Evolutionary conservation across 2,329 filamentous ascomycete genomes (phyloP), one percentile per base, ranked within the genome.

Genomic region (Colletotrichum falcatum): DNA sequence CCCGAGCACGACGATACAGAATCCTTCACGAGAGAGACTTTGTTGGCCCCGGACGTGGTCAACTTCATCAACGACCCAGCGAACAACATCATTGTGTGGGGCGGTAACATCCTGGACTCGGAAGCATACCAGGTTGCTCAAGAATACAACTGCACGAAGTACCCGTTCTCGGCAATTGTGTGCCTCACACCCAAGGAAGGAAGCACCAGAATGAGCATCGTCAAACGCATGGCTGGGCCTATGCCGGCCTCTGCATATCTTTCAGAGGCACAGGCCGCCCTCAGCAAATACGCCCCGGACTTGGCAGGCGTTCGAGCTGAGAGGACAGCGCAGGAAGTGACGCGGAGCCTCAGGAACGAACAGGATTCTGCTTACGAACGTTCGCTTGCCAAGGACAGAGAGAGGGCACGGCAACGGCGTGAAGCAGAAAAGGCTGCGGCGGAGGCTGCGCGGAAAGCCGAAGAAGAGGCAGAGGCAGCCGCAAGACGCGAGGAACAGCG

Each of bases 331-430:
- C 93, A 97, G 74, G 90, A 97, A 78, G 90, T 94, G 2, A 89
- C 92, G n/a, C 88, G 95, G 55, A 93, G 84, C 75, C 84, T 99
- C 42, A 89, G 95, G n/a, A 89, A 92, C 71, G 90, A 97, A 79
- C 96, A 99, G 79, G 94, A 98, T 78, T 92, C 90, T 12, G 96
- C 96, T 0, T 99, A 99, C 79, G 95, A 99, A 81, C 90, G 94
- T 72, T 97, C 94, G 0, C 84, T 99, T 37, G 95, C 95, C 12
- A 90, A 91, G 71, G 96, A 99, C 80, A 87, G 95, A 48, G 95
- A 97, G 79, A 91, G 95, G 26, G 92, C 93, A 0, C 87, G 93
- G 39, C 89, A 92, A 78, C 89, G 89, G 78, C 88, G 88, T 60
- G 94, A 97, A 79, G 94, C 92, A 2, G 94, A 94, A 67, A 88